A percentile compares a stretch with the other conserved stretches of the same genome.
These are phyloP conservation scores for Crithidia mellificae DNA, from an alignment of 208 protist species.

Conservation along the genomic window DNA sequence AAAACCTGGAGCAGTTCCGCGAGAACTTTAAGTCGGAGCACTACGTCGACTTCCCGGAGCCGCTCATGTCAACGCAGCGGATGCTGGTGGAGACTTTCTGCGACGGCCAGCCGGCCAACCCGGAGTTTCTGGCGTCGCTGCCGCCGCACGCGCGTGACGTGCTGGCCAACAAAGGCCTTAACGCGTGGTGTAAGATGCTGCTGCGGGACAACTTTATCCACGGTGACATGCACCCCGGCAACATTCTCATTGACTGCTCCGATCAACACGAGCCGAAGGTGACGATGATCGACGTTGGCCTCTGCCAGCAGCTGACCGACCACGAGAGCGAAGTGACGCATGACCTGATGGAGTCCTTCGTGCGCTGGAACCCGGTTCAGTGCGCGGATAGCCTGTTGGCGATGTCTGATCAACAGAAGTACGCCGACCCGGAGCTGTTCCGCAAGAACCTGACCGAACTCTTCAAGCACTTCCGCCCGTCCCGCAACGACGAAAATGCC, in stretches of 20 bases:
- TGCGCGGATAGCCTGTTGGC: constrained; percentile 64
- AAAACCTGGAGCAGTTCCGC: constrained; percentile 83
- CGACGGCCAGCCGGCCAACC: constrained; percentile 72
- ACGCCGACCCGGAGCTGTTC: constrained; percentile 63
- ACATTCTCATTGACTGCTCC: constrained; percentile 87
- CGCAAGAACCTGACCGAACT: constrained; percentile 44
- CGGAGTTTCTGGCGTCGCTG: constrained; percentile 80
- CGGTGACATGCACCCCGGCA: constrained; percentile 93
- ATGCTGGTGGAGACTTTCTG: constrained; percentile 91
- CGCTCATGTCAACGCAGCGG: constrained; percentile 79
- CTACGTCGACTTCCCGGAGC: constrained; percentile 85
- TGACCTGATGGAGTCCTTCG: constrained; percentile 86
- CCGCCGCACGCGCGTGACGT: constrained; percentile 75
- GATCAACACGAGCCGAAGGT: constrained; percentile 77
- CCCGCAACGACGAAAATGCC: constrained; percentile 62
- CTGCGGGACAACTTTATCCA: constrained; percentile 92
- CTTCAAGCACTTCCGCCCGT: constrained; percentile 77
- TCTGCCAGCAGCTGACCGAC: constrained; percentile 83
- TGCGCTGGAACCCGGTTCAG: constrained; percentile 76
- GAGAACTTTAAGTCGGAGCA: constrained; percentile 75
- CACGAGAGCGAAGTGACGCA: constrained; percentile 64
- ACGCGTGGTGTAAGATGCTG: constrained; percentile 92
- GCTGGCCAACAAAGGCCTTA: constrained; percentile 86
- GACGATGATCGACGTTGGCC: constrained; percentile 87
- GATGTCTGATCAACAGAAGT: constrained; percentile 70